Percentiles rank a stretch among this genome's conserved stretches.
Evolutionary conservation across 2,329 filamentous ascomycete genomes (phyloP).

Genomic region (Penicillium sp.): DNA sequence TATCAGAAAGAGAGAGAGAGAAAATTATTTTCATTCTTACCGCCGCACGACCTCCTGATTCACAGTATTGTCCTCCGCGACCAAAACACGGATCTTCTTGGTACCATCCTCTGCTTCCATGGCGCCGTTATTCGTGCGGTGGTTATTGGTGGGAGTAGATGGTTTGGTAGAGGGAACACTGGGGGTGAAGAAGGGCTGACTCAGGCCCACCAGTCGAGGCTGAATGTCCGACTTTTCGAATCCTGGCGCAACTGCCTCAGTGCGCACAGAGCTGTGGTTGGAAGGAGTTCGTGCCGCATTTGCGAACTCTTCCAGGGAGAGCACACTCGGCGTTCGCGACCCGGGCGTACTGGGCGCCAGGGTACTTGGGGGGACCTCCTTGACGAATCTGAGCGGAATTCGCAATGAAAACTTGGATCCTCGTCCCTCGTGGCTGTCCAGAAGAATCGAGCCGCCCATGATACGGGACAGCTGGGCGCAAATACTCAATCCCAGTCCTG

Average conservation of each 20-base stretch:
- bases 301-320: constrained; percentile 33
- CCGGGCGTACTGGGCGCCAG: constrained; percentile 31
- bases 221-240: constrained; percentile 64
- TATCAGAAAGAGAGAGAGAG: not conserved
- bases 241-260: constrained; percentile 39
- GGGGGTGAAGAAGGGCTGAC: constrained; percentile 73
- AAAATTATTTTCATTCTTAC: constrained; percentile 4
- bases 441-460: constrained; percentile 76
- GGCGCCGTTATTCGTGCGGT: constrained; percentile 62
- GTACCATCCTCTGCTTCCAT: constrained; percentile 61
- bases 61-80: constrained; percentile 77
- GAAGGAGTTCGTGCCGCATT: constrained; percentile 29
- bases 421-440: constrained; percentile 71
- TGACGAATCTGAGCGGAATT: constrained; percentile 77
- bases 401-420: constrained; percentile 82
- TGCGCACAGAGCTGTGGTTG: constrained; percentile 25
- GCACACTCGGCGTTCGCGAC: constrained; percentile 37
- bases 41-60: constrained; percentile 62
- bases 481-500: constrained; percentile 84
- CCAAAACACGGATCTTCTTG: constrained; percentile 73
- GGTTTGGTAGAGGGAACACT: constrained; percentile 36
- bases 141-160: constrained; percentile 5
- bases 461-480: constrained; percentile 81
- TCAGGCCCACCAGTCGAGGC: constrained; percentile 79
- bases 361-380: constrained; percentile 61